These are phyloP conservation scores for Brassica napus DNA, from an alignment of 345 rosid genomes.

Conservation along the genomic window Da-Ae NC_063443.1:8833001-8833500, in stretches of 20 bases:
- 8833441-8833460: constrained; percentile 31
- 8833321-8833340: constrained; percentile 33
- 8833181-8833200: constrained; percentile 1
- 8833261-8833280: constrained; percentile 32
- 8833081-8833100: constrained; percentile 49
- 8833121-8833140: constrained; percentile 34
- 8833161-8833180: constrained; percentile 29
- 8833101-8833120: constrained; percentile 16
- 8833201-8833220: constrained; percentile 14
- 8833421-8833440: constrained; percentile 40
- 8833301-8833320: constrained; percentile 30
- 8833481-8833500: constrained; percentile 25
- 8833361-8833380: constrained; percentile 33
- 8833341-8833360: constrained; percentile 39
- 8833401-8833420: constrained; percentile 43
- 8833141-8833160: constrained; percentile 41
- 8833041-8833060: constrained; percentile 41
- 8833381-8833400: constrained; percentile 39
- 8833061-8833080: constrained; percentile 44
- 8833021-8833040: constrained; percentile 42
- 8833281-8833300: constrained; percentile 26
- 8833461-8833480: constrained; percentile 37
- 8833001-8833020: constrained; percentile 40
- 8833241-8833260: constrained; percentile 29
- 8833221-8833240: constrained; percentile 33